Evolutionary conservation across 164 flowering plant genomes (phyloP), one percentile per base, ranked within the genome.

Genomic region (Aristolochia contorta): DNA sequence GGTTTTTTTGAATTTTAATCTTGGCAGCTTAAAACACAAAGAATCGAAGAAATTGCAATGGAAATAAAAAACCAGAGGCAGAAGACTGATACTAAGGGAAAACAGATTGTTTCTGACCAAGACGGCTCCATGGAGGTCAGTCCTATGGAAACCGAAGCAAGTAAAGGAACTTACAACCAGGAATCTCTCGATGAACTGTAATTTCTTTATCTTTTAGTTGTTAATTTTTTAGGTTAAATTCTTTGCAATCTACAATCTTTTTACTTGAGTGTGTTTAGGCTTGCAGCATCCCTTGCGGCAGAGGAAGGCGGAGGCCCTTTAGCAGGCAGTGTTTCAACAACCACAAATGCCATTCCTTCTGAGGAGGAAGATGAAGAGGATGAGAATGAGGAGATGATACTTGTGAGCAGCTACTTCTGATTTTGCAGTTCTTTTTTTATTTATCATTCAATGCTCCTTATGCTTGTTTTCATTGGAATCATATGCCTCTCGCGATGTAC

Each of bases 121-220:
- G 4, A 60, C 18, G 67, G 57, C 18, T 54, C 32, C 47, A 46
- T 13, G n/a, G 72, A 50, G 10, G 33, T 37, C 52, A 48, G 33
- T 55, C 57, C 54, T 10, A 68, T 57, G 49, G 58, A 18, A 46
- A 65, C 59, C 70, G 67, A 63, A 50, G 27, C 23, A 14, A 59
- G 20, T 22, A 24, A 63, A 0, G 56, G 32, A 19, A 66, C 68
- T 70, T 60, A 27, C 59, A 69, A 78, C 57, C 85, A 78, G 68
- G 86, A 82, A 76, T 72, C 71, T 48, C 59, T 82, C 19, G 94
- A 92, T 73, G 91, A 77, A 72, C 72, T 83, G 97, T 92, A 72
- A 77, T 84, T 60, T 21, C 43, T 33, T 12, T 23, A 45, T 62
- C 19, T 19, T 33, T 13, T 58, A 53, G 16, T 15, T n/a, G 24